Evolutionary conservation across 345 rosid genomes (phyloP).

Genomic region (Linum lewisii): DNA sequence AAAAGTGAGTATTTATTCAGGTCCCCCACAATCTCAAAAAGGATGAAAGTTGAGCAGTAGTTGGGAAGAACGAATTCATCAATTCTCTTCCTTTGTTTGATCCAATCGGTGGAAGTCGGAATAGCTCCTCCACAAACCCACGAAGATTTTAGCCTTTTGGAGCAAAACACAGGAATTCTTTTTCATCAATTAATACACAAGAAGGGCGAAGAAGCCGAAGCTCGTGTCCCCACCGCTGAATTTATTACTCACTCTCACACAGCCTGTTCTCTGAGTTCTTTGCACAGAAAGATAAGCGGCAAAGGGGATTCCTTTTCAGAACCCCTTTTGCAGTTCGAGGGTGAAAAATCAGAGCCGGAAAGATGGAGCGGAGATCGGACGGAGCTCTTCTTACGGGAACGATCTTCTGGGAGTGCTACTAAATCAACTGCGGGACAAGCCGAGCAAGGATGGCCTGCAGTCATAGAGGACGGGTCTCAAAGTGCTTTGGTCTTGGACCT

Average conservation of each 20-base stretch:
- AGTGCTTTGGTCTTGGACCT: too few relatives aligned
- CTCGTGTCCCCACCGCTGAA: neutral
- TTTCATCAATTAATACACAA: too few relatives aligned
- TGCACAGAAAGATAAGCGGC: neutral
- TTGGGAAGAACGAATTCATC: too few relatives aligned
- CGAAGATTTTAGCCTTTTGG: neutral
- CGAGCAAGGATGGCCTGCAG: constrained; percentile 30
- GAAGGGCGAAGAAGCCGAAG: neutral
- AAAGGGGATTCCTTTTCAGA: too few relatives aligned
- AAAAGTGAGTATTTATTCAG: too few relatives aligned
- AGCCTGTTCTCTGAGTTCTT: neutral
- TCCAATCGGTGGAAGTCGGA: too few relatives aligned
- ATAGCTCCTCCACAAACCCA: neutral
- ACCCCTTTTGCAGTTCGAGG: too few relatives aligned
- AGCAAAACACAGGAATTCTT: neutral
- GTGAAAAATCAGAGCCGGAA: constrained; percentile 63
- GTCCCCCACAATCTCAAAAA: too few relatives aligned
- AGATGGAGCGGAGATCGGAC: constrained; percentile 70
- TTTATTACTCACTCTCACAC: neutral
- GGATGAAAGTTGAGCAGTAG: too few relatives aligned
- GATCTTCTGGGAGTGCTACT: constrained; percentile 74
- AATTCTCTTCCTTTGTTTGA: neutral
- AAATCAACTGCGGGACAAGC: constrained; percentile 53
- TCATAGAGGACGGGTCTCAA: too few relatives aligned
- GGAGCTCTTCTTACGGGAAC: constrained; percentile 68